Evolutionary conservation across 176 grass and related monocot species (phyloP).

Genomic region (Avena insularis): DNA sequence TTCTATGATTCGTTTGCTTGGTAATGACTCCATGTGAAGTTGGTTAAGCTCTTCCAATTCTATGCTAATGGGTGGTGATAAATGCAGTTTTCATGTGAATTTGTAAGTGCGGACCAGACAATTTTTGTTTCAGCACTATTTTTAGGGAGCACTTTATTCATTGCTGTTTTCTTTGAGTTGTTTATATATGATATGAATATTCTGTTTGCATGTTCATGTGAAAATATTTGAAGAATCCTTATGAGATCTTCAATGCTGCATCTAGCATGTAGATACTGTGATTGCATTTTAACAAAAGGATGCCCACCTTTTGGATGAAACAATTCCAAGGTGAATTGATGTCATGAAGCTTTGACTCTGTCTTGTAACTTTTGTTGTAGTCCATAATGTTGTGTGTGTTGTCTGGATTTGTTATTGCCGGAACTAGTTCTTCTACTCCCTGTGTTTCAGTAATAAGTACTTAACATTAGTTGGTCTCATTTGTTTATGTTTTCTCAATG

Average conservation of each 20-base stretch:
- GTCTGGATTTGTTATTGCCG: background rate
- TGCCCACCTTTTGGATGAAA: background rate
- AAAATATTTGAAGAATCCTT: background rate
- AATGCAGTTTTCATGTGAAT: background rate
- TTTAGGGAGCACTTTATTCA: background rate
- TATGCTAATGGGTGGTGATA: background rate
- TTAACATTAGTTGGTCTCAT: background rate
- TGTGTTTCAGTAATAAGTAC: background rate
- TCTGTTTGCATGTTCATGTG: background rate
- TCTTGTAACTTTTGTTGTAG: background rate
- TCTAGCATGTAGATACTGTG: background rate
- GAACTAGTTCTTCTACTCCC: background rate
- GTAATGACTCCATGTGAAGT: background rate
- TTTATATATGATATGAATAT: background rate
- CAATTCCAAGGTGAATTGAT: slow-evolving; percentile 3
- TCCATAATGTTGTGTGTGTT: background rate
- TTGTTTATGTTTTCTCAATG: slow-evolving; percentile 10
- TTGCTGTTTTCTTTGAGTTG: background rate
- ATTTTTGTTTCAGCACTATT: background rate
- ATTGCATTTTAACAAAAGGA: background rate
- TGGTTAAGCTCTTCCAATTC: slow-evolving; percentile 7
- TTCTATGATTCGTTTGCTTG: background rate
- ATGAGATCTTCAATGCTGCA: background rate
- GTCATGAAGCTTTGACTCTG: background rate
- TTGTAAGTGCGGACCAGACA: background rate